Base-by-base conservation (phyloP, 768 basidiomycete species). In the Podaxis sp. region DNA sequence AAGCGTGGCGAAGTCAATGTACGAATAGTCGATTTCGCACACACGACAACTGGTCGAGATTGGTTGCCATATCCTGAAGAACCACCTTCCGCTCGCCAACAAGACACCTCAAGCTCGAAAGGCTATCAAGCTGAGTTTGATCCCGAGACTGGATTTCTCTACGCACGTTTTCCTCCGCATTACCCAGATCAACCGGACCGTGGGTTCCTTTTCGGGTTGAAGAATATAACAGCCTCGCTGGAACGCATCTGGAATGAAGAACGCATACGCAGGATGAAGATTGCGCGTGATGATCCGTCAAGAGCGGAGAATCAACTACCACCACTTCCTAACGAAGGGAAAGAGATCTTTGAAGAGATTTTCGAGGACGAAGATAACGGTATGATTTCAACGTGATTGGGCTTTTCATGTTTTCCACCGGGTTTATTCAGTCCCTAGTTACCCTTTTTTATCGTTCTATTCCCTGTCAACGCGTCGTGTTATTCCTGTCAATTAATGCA, bases 11-110 rank as follows among this genome's bases (percentile, higher is more conserved):
- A 97, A 72, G 85, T 99, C 64, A 94, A 93, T 71, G 92, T 99
- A 65, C 93, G 96, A 39, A 87, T 99, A 57, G 97, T 99, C 60
- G 97, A 99, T 76, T 99, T 99, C 76, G 97, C 96, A 12, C 96
- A 98, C 72, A 98, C 97, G 57, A 98, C 95, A 8, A 98, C 96
- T 1, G 97, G 97, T 12, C 82, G 83, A 24, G 97, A 99, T 74
- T 99, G 93, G 85, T 75, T 92, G 48, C 83, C 88, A 11, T 83
- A 84, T 70, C 84, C 88, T 39, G 79, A 78, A 63, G 76, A 74
- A 39, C 64, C 68, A 46, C 68, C 73, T 33, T 71, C 79, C 13
- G 73, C 78, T 30, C 52, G 26, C 8, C 19, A 63, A 84, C 87
- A 67, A 77, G 81, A 52, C 80, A 79, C 61, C 13, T 79, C 82